Evolutionary conservation across 2,329 filamentous ascomycete species (phyloP).

Genomic region (Diaporthe batatas): DNA sequence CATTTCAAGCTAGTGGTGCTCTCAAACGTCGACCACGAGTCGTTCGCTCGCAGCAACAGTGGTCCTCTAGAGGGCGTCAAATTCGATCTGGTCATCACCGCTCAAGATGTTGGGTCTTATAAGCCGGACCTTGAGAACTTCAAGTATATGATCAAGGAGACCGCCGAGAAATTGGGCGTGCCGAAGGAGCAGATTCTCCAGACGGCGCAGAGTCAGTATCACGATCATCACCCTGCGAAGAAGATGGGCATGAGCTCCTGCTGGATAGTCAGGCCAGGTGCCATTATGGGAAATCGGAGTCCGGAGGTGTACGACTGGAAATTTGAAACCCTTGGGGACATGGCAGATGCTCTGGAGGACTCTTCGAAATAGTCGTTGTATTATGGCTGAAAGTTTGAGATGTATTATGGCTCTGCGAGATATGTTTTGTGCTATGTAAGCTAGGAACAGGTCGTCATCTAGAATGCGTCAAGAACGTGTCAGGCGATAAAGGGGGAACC

Average conservation of each 20-base stretch:
- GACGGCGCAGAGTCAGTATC: neutral
- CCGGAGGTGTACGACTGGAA: neutral
- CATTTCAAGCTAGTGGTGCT: neutral
- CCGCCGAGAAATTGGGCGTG: neutral
- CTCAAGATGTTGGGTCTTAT: neutral
- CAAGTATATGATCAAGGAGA: neutral
- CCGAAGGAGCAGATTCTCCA: neutral
- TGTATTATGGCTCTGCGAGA: no score
- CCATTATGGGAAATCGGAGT: neutral
- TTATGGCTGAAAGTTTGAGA: neutral
- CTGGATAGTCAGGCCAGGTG: neutral
- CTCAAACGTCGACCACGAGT: neutral
- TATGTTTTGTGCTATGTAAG: no score
- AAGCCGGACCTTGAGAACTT: neutral
- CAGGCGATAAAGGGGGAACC: no score
- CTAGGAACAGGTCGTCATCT: no score
- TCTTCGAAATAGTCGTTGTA: neutral
- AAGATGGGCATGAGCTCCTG: neutral
- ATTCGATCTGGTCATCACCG: neutral
- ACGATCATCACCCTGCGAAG: neutral
- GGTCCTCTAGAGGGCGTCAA: neutral
- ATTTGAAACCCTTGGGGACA: neutral
- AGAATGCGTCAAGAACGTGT: no score
- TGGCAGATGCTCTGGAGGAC: neutral
- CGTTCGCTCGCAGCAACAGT: neutral